Evolutionary conservation across 768 basidiomycete species (phyloP).

Genomic region (Chiua virens): DNA sequence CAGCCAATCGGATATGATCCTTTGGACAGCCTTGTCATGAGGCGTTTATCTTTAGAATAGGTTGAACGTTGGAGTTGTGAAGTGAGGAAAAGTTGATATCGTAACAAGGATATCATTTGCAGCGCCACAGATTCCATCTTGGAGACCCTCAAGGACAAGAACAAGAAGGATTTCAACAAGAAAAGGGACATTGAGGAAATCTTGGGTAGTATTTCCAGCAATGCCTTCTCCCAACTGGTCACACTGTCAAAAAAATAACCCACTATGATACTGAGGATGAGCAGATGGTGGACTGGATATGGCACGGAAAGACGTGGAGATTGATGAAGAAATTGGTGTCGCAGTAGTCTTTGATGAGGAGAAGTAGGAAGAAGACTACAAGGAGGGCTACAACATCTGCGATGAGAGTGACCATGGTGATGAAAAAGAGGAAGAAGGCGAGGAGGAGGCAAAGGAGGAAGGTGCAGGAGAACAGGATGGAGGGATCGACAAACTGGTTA

Average conservation of each 20-base stretch:
- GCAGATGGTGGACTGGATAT: slow-evolving; percentile 74
- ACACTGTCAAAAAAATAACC: slow-evolving; percentile 92
- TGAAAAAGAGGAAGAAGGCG: slow-evolving; percentile 63
- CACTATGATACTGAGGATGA: slow-evolving; percentile 93
- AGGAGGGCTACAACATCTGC: slow-evolving; percentile 82
- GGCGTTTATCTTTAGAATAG: no score
- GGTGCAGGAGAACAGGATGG: slow-evolving; percentile 49
- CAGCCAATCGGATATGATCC: no score
- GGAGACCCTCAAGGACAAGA: slow-evolving; percentile 85
- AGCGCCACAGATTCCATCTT: slow-evolving; percentile 90
- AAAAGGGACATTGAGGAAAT: slow-evolving; percentile 87
- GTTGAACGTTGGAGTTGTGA: no score
- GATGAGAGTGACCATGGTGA: slow-evolving; percentile 83
- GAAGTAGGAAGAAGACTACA: slow-evolving; percentile 91
- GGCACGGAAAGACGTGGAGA: slow-evolving; percentile 82
- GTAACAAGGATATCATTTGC: slow-evolving; percentile 96
- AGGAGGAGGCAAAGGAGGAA: slow-evolving; percentile 40
- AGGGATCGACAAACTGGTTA: slow-evolving; percentile 70
- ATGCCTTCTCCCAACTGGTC: slow-evolving; percentile 83
- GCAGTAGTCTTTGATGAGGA: slow-evolving; percentile 98
- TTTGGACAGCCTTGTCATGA: no score
- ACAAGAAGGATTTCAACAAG: slow-evolving; percentile 94
- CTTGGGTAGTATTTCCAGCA: slow-evolving; percentile 61
- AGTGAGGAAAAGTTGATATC: no score
- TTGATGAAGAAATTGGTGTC: slow-evolving; percentile 94